Conservation (phyloP, 2,329 filamentous ascomycete genomes). For the Ceratocystis alfenasii region DNA sequence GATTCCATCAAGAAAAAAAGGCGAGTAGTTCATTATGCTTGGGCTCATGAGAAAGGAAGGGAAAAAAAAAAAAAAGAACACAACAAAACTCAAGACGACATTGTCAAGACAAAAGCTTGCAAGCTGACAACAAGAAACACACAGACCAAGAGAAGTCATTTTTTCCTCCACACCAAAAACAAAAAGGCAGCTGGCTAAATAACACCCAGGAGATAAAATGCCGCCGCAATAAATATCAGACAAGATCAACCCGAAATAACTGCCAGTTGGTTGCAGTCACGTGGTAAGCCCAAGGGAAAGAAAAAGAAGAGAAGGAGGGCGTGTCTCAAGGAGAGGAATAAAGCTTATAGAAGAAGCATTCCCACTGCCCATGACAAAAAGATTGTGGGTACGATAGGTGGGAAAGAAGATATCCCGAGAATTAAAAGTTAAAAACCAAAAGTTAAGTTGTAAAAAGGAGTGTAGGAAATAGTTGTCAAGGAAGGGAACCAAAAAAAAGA, state of each 20-base stretch:
- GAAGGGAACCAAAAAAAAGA: neutral
- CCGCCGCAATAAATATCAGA: conserved; percentile 4
- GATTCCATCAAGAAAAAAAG: conserved; percentile 1
- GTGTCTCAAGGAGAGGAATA: neutral
- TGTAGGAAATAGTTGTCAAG: conserved; percentile 11
- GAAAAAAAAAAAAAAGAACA: neutral
- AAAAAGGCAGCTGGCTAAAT: neutral
- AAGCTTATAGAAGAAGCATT: neutral
- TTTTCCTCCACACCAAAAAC: conserved; percentile 7
- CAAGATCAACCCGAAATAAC: neutral
- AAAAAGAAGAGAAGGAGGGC: neutral
- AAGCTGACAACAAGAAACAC: conserved; percentile 3
- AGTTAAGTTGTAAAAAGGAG: conserved; percentile 12
- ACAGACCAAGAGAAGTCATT: neutral
- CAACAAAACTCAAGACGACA: neutral
- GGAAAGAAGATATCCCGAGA: neutral
- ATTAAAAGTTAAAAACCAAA: conserved; percentile 17
- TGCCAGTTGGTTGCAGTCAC: neutral
- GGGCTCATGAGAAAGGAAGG: conserved; percentile 11
- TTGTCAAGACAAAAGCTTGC: neutral
- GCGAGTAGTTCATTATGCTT: conserved; percentile 15
- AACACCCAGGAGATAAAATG: neutral
- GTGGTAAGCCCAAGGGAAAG: neutral
- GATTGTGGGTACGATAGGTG: neutral
- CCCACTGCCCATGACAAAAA: neutral